Percentiles rank a stretch among this genome's conserved stretches.
These are phyloP conservation scores for Vitis labrusca DNA, from an alignment of 164 flowering plant genomes.

Conservation along the genomic window DNA sequence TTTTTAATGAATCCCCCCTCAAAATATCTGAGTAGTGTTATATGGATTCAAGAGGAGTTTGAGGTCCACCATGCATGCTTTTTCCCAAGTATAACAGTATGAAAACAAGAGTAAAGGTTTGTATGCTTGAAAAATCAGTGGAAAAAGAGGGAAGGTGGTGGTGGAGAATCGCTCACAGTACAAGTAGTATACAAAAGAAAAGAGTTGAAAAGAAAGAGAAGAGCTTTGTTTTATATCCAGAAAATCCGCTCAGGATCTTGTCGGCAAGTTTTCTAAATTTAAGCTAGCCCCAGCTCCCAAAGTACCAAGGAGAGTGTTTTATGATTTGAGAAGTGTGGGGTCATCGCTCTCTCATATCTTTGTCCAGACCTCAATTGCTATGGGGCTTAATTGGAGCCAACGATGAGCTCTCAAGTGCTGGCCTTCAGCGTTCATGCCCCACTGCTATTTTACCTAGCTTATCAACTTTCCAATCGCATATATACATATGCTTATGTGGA, in stretches of 20 bases:
- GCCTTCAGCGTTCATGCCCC: too few relatives aligned
- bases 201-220: slow-evolving; percentile 5
- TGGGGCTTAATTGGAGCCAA: too few relatives aligned
- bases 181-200: slow-evolving; percentile 4
- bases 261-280: neutral
- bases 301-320: neutral
- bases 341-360: neutral
- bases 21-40: too few relatives aligned
- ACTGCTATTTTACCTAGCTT: too few relatives aligned
- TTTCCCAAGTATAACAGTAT: too few relatives aligned
- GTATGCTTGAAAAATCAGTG: neutral
- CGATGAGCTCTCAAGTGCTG: too few relatives aligned
- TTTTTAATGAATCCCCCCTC: too few relatives aligned
- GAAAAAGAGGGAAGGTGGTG: neutral
- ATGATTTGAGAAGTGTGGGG: slow-evolving; percentile 7
- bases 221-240: slow-evolving; percentile 15
- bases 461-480: too few relatives aligned
- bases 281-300: neutral
- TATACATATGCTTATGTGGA: too few relatives aligned
- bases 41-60: too few relatives aligned
- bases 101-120: neutral
- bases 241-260: slow-evolving; percentile 20
- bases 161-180: slow-evolving; percentile 2
- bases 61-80: too few relatives aligned
- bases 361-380: neutral